Percentiles rank a stretch among this genome's conserved stretches.
These are phyloP conservation scores for Berkeleyomyces rouxiae DNA, from an alignment of 2,329 filamentous ascomycete genomes.

Conservation along the genomic window DNA sequence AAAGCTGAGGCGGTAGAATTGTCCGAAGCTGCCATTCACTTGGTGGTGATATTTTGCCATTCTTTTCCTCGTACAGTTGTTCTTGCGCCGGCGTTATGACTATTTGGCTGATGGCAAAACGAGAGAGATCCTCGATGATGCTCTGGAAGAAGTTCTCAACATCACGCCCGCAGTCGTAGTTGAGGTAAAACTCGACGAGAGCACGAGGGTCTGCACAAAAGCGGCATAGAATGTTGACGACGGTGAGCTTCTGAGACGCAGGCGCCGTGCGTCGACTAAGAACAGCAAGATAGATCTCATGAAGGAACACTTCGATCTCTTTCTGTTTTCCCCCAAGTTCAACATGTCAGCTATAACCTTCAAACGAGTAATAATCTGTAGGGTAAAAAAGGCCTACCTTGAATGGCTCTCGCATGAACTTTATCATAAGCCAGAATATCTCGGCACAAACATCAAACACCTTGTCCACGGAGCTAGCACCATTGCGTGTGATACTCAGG, in stretches of 20 bases:
- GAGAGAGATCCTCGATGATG: slow-evolving; percentile 84
- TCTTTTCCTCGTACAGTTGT: slow-evolving; percentile 70
- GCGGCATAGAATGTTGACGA: slow-evolving; percentile 70
- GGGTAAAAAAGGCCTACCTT: slow-evolving; percentile 42
- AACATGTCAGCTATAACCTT: too few species aligned
- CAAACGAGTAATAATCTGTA: too few species aligned
- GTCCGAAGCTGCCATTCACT: slow-evolving; percentile 74
- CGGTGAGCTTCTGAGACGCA: slow-evolving; percentile 78
- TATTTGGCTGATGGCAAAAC: slow-evolving; percentile 66
- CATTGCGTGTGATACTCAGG: slow-evolving; percentile 85
- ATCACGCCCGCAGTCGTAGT: slow-evolving; percentile 92
- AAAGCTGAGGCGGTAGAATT: slow-evolving; percentile 74
- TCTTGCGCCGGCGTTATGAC: slow-evolving; percentile 61
- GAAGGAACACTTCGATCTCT: slow-evolving; percentile 94
- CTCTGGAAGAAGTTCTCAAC: slow-evolving; percentile 95
- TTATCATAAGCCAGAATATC: slow-evolving; percentile 95
- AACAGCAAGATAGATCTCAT: slow-evolving; percentile 90
- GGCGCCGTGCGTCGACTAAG: slow-evolving; percentile 77
- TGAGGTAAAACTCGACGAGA: slow-evolving; percentile 87
- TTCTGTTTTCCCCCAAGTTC: slow-evolving; percentile 35
- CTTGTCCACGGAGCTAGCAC: slow-evolving; percentile 75
- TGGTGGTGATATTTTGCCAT: slow-evolving; percentile 40
- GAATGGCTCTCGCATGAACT: slow-evolving; percentile 80
- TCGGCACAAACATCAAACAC: slow-evolving; percentile 95
- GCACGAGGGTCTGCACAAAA: slow-evolving; percentile 74